A percentile compares a stretch with the other conserved stretches of the same genome.
Evolutionary conservation across 805 yeast genomes (phyloP).

Genomic region (Pichia heedii): DNA sequence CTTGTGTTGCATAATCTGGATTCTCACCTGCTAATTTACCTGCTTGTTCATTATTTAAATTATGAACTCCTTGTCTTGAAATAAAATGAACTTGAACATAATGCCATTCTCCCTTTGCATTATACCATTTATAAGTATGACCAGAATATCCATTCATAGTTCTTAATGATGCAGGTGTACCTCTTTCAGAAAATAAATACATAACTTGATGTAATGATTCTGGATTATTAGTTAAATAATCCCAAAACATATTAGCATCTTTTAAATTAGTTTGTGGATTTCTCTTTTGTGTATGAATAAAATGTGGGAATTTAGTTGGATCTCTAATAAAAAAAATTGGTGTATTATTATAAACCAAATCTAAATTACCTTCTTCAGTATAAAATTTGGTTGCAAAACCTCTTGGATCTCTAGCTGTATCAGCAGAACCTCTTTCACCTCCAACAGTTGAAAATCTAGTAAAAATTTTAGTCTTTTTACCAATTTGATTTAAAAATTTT

Average conservation of each 20-base stretch:
- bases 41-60: slow-evolving; percentile 57
- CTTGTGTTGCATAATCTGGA: slow-evolving; percentile 78
- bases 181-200: slow-evolving; percentile 70
- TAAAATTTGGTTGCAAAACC: slow-evolving; percentile 75
- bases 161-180: slow-evolving; percentile 69
- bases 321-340: slow-evolving; percentile 82
- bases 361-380: slow-evolving; percentile 78
- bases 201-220: slow-evolving; percentile 71
- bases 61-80: slow-evolving; percentile 46
- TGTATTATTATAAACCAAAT: slow-evolving; percentile 79
- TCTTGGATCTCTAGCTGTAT: slow-evolving; percentile 81
- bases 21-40: slow-evolving; percentile 59
- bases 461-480: slow-evolving; percentile 68
- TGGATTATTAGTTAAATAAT: slow-evolving; percentile 62
- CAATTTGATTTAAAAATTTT: slow-evolving; percentile 60
- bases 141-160: slow-evolving; percentile 82
- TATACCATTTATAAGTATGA: slow-evolving; percentile 76
- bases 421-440: slow-evolving; percentile 76
- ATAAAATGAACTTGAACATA: slow-evolving; percentile 73
- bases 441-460: slow-evolving; percentile 84
- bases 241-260: slow-evolving; percentile 82
- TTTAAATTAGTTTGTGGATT: slow-evolving; percentile 73
- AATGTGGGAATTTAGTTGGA: slow-evolving; percentile 78
- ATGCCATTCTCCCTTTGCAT: slow-evolving; percentile 64
- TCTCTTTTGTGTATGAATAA: slow-evolving; percentile 85